Evolutionary conservation across 768 basidiomycete species (phyloP).

Genomic region (Lactarius akahatsu): DNA sequence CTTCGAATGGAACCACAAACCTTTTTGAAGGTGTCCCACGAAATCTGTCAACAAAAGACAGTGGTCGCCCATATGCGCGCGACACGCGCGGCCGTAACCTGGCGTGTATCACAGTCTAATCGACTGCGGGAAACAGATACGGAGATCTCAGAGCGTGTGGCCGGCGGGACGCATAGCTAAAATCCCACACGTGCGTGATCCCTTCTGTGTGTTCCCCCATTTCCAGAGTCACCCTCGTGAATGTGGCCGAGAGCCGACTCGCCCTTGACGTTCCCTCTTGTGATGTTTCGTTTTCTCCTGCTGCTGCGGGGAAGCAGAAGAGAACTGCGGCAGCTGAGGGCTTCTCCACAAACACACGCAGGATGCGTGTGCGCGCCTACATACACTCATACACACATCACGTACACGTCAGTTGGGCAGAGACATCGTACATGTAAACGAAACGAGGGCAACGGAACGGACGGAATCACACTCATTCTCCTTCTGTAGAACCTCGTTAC

Average conservation of each 20-base stretch:
- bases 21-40: not conserved
- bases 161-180: constrained; percentile 10
- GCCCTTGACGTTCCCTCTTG: not conserved
- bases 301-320: not conserved
- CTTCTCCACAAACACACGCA: constrained; percentile 5
- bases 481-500: not conserved
- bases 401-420: not conserved
- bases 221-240: not conserved
- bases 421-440: not conserved
- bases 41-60: not conserved
- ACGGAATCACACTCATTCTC: not conserved
- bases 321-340: not conserved
- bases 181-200: constrained; percentile 6
- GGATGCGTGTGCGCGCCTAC: not conserved
- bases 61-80: not conserved
- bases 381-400: not conserved
- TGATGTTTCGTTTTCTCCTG: not conserved
- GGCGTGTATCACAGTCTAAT: not conserved
- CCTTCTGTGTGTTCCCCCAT: not conserved
- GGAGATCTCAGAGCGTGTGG: not conserved
- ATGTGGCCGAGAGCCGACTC: no score
- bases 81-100: not conserved
- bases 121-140: not conserved
- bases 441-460: not conserved
- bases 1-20: not conserved